A percentile compares a stretch with the other conserved stretches of the same genome.
These are phyloP conservation scores for Dryas integrifolia DNA, from an alignment of 331 rosid genomes.

Conservation along the genomic window DNA sequence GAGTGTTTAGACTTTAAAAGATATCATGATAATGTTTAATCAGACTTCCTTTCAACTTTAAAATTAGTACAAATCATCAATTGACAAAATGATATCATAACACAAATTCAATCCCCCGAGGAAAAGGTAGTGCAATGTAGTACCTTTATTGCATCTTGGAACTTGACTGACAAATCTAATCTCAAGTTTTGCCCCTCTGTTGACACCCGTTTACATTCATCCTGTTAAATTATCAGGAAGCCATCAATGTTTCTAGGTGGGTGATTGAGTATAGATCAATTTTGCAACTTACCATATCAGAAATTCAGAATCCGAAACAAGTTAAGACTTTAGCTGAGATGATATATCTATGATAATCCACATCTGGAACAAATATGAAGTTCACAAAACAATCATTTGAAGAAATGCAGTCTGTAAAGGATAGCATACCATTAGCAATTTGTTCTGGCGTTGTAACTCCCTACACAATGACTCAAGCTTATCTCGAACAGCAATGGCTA, in stretches of 20 bases:
- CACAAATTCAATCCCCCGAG: neutral
- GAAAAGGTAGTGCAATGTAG: neutral
- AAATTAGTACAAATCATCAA: neutral
- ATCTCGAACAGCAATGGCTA: conserved; percentile 82
- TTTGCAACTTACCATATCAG: conserved; percentile 5
- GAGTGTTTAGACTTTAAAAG: conserved; percentile 4
- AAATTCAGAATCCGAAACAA: neutral
- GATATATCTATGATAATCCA: neutral
- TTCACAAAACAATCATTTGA: conserved; percentile 13
- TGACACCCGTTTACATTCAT: conserved; percentile 89
- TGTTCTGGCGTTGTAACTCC: conserved; percentile 95
- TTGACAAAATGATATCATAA: neutral
- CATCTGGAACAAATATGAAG: conserved; percentile 7
- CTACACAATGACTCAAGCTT: conserved; percentile 94
- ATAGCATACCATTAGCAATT: conserved; percentile 73
- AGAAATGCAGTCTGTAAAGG: conserved; percentile 28
- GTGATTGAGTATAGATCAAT: neutral
- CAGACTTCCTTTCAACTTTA: neutral
- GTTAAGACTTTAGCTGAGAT: neutral
- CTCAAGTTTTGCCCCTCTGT: conserved; percentile 91
- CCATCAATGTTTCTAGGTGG: conserved; percentile 11
- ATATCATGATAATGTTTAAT: neutral
- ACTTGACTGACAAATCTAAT: conserved; percentile 75
- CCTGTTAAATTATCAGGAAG: conserved; percentile 51
- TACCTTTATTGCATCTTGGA: conserved; percentile 98